Base-by-base conservation (phyloP, 2,329 filamentous ascomycete genomes). In the Lecanoromycetidae sp. region DNA sequence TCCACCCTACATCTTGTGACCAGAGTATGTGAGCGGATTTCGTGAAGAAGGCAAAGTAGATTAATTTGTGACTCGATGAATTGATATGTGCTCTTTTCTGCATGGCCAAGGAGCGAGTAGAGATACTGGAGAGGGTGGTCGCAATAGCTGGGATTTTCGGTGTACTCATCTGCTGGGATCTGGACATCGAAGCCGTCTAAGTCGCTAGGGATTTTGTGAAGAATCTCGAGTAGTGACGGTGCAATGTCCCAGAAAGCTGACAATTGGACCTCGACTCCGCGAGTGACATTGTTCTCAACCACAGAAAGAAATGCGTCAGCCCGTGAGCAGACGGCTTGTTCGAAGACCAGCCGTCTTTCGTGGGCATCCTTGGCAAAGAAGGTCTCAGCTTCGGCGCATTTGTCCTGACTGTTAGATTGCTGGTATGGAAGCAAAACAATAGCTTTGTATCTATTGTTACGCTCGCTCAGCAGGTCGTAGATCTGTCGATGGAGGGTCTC, bases 191-290 rank as follows among this genome's bases (percentile, higher is more conserved):
- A 87, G 1, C 66, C 67, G 3, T 60, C 56, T 22, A 75, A 60
- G 20, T 65, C 56, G 7, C 65, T 62, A 0, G 87, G 88, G 19
- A 95, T 80, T 57, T 84, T 83, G 50, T 94, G 84, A 9, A 94
- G 74, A 38, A 96, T 71, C 13, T 80, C 74, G 22, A 82, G 73
- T 0, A 98, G 73, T 3, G 81, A 79, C 2, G 91, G 91, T 1
- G 88, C 90, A 57, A 96, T 94, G 60, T 98, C 91, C 91, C 91
- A 98, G 63, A 96, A 98, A 0, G 90, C 88, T 8, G 83, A 88
- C 2, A 95, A 75, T 65, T 96, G 91, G 46, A 87, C 77, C 61
- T 95, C 87, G 9, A 96, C 87, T 13, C 90, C 91, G 8, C 85
- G 80, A 17, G 80, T 79, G 19, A 94, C 88, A 46, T 91, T 91